Evolutionary conservation across 805 yeast genomes (phyloP), one percentile per base, ranked within the genome.

Genomic region (Kluyveromyces wickerhamii): DNA sequence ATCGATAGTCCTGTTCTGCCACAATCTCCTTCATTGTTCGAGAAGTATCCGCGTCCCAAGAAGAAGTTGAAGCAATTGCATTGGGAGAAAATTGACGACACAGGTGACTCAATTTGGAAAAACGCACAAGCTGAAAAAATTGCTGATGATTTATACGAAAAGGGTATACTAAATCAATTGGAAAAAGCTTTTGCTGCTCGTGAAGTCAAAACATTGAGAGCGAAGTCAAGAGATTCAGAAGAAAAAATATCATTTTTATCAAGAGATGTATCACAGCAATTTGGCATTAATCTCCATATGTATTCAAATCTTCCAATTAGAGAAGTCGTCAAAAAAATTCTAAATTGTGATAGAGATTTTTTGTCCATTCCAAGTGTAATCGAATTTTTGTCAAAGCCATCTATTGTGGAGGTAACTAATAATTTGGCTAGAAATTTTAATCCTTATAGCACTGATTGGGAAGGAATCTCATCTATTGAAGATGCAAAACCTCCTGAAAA

Each of bases 11-110:
- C 63, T 13, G 36, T 58, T n/a, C 47, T 59, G 10, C 57, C 59
- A 2, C 55, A 54, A 27, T 55, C 63, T 1, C 45, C 54, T 3
- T 44, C 53, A 3, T 33, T 60, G 20, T 68, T 65, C 52, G 79
- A 72, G 26, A 61, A 61, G 32, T 69, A 69, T 40, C 83, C 82
- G 18, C 65, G 85, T 42, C 88, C 94, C 3, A 77, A 74, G 50
- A 69, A 74, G 39, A 84, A 81, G 53, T 70, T 92, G 44, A 92
- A 94, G 55, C 98, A 89, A 55, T 71, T 92, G 66, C 99, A 92
- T 56, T 94, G 97, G 97, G 96, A 89, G 47, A 85, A 83, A 51
- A 68, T 94, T 24, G 95, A 89, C 21, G 71, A 77, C 39, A 80
- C 92, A 14, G 82, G 79, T 34, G 74, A 79, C 29, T 88, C 97